Evolutionary conservation across 2,329 filamentous ascomycete genomes (phyloP), one percentile per base, ranked within the genome.

Genomic region (Aspergillus chevalieri): DNA sequence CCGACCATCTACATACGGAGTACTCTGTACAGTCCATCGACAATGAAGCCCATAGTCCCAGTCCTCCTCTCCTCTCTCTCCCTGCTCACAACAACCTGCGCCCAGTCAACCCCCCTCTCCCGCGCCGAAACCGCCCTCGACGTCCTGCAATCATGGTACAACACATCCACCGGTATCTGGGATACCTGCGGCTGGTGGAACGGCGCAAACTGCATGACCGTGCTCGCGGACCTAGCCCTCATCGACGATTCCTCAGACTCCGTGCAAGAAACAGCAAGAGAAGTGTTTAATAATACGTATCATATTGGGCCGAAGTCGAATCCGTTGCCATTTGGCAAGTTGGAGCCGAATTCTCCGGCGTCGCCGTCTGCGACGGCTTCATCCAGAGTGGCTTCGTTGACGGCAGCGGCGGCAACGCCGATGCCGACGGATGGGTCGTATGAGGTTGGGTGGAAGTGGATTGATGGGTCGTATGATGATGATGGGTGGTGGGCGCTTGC

Each of bases 131-230:
- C 47, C 10, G 73, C 71, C 3, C 59, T 75, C 2, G 59, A 65
- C 19, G 64, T 74, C 5, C 72, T 87, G 1, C 82, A 86, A 57
- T 61, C 59, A 39, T 87, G 80, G 78, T 87, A 87, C 64, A 78
- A 84, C 59, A 50, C 66, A 2, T 60, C 62, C 4, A 81, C 75
- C 1, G 85, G 86, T 3, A 70, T 86, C 10, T 89, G 83, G 82
- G 68, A 80, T 48, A 77, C 78, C 0, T 76, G 78, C 6, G 77
- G 78, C n/a, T 89, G 86, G 86, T 89, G 86, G 86, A 87, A 88
- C 61, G 78, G 78, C 47, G 86, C 80, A 42, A 89, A 87, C 61
- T 76, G 77, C 50, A 70, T 89, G 51, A 86, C 83, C 0, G 77
- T 76, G 3, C 66, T 88, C 15, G 78, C 76, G 46, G 81, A 87